Evolutionary conservation across 768 basidiomycete genomes (phyloP).

Genomic region (Mycena filopes): DNA sequence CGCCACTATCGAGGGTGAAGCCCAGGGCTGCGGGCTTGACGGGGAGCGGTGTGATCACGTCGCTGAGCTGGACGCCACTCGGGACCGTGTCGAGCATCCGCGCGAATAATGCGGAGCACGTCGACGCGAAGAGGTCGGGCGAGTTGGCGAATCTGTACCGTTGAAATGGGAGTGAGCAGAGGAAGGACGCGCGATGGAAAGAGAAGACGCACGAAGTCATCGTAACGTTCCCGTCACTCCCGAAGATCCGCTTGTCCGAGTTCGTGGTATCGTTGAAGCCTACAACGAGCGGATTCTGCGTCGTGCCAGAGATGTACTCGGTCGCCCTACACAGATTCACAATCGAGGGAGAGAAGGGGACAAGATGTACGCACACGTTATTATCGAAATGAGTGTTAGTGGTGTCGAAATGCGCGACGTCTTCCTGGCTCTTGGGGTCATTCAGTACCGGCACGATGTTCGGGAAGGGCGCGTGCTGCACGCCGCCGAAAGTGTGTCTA

Average conservation of each 20-base stretch:
- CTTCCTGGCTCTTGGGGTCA: not conserved
- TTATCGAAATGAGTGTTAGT: not conserved
- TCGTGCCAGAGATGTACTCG: not conserved
- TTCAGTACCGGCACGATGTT: not conserved
- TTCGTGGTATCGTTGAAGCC: too few species aligned
- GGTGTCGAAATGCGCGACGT: not conserved
- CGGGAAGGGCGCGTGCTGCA: not conserved
- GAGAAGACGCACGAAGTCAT: conserved; percentile 7
- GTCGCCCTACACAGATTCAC: not conserved
- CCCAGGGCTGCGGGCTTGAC: not conserved
- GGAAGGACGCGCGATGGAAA: not conserved
- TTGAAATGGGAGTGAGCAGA: too few species aligned
- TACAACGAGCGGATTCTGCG: not conserved
- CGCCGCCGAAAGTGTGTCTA: conserved; percentile 9
- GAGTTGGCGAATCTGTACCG: conserved; percentile 2
- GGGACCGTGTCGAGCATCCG: conserved; percentile 20
- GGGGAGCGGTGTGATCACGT: conserved; percentile 7
- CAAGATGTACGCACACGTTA: not conserved
- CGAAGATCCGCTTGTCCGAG: too few species aligned
- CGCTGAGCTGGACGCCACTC: conserved; percentile 4
- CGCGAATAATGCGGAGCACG: conserved; percentile 4
- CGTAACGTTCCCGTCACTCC: conserved; percentile 9
- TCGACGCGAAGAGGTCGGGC: conserved; percentile 6
- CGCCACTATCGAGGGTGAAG: not conserved
- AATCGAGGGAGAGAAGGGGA: not conserved